phyloP scores from a whole-genome alignment of 2,329 filamentous ascomycete genomes.

The Aspergillus flavus region DNA sequence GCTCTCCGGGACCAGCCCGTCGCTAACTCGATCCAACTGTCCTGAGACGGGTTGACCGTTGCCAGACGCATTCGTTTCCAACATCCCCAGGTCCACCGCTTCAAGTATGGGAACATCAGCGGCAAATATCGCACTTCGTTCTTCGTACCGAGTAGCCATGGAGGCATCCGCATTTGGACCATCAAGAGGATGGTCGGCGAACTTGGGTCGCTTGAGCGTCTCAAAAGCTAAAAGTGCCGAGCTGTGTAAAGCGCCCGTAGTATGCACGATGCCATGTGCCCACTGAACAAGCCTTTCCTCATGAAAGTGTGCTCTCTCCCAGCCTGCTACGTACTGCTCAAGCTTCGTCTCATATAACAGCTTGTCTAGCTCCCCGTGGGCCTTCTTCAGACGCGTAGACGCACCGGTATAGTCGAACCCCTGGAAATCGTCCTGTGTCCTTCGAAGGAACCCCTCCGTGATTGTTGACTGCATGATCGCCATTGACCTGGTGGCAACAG shows the following conservation, averaged over 20 bases:
- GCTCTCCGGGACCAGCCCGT: not conserved
- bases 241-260: slow-evolving; percentile 85
- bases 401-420: slow-evolving; percentile 66
- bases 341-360: slow-evolving; percentile 83
- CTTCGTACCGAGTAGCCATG: slow-evolving; percentile 17
- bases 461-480: slow-evolving; percentile 81
- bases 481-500: slow-evolving; percentile 72
- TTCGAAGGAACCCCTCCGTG: slow-evolving; percentile 81
- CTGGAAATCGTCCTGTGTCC: slow-evolving; percentile 74
- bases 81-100: not conserved
- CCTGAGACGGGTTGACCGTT: not conserved
- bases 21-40: no score
- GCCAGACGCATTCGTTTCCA: not conserved
- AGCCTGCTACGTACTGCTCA: slow-evolving; percentile 81
- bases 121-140: slow-evolving; percentile 8
- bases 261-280: slow-evolving; percentile 82
- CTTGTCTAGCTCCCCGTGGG: slow-evolving; percentile 71
- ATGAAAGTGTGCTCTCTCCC: slow-evolving; percentile 74
- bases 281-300: slow-evolving; percentile 81
- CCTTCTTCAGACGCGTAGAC: slow-evolving; percentile 64
- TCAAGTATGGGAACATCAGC: not conserved
- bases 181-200: slow-evolving; percentile 6
- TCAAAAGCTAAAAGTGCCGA: slow-evolving; percentile 87
- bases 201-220: slow-evolving; percentile 67
- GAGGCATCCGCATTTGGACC: not conserved